Percentiles rank a stretch among this genome's conserved stretches.
Conservation (phyloP, 1,139 yeast species). For the Nakaseomyces bracarensis region DNA sequence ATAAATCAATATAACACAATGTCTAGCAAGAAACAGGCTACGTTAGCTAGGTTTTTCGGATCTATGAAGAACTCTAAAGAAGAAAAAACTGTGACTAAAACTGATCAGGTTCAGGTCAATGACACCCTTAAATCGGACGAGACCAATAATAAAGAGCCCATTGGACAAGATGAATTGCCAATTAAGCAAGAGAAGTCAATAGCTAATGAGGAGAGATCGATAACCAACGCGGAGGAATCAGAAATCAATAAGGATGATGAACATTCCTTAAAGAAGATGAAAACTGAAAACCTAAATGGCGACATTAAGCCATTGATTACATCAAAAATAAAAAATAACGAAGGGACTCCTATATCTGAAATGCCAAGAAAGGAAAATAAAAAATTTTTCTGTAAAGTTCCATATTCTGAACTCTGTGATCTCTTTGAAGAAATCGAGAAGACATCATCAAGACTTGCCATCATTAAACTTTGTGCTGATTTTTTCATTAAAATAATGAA, state of each 20-base stretch:
- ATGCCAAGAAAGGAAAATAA: background rate
- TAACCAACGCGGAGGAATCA: background rate
- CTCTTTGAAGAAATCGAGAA: conserved; percentile 69
- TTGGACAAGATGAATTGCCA: background rate
- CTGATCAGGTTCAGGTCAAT: background rate
- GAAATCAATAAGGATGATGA: conserved; percentile 1
- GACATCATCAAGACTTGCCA: conserved; percentile 75
- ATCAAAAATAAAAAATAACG: background rate
- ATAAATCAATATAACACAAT: background rate
- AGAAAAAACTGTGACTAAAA: background rate
- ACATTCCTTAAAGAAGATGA: conserved; percentile 3
- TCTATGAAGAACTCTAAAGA: conserved; percentile 16
- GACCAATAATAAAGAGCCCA: background rate
- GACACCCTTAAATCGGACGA: background rate
- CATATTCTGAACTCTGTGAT: conserved; percentile 56
- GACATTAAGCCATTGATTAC: background rate
- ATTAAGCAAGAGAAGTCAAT: no score
- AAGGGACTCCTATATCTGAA: background rate
- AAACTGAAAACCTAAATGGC: background rate
- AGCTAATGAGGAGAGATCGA: background rate
- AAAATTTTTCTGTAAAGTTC: conserved; percentile 18
- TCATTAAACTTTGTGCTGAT: conserved; percentile 62
- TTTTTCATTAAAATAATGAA: conserved; percentile 58
- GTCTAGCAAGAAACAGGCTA: conserved; percentile 19
- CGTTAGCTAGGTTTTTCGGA: conserved; percentile 25